These are phyloP conservation scores for Podila epigama DNA, from an alignment of 192 early-diverging fungal genomes.

Conservation along the genomic window DNA sequence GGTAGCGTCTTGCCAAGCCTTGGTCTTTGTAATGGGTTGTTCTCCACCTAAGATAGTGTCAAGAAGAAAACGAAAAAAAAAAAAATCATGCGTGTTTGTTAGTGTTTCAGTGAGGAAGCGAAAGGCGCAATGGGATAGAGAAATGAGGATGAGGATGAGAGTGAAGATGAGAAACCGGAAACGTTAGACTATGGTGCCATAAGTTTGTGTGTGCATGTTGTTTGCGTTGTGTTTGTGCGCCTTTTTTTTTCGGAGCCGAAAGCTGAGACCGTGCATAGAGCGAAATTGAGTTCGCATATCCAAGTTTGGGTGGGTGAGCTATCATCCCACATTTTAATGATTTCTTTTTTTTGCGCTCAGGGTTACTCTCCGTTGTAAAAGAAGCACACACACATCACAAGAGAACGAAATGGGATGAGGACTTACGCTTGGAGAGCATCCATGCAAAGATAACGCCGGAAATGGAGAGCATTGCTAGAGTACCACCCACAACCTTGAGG, in stretches of 20 bases:
- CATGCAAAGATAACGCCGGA: slow-evolving; percentile 58
- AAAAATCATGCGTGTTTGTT: no score
- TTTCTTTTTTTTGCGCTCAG: no score
- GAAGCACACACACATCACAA: not conserved
- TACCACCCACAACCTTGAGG: slow-evolving; percentile 67
- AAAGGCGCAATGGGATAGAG: no score
- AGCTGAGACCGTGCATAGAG: not conserved
- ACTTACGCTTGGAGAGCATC: slow-evolving; percentile 55
- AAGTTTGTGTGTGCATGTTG: no score
- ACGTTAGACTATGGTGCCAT: not conserved
- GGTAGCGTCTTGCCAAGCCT: slow-evolving; percentile 81
- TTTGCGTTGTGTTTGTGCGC: no score
- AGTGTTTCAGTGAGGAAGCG: no score
- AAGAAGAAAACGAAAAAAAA: slow-evolving; percentile 4
- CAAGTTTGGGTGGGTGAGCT: slow-evolving; percentile 1
- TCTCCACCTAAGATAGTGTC: slow-evolving; percentile 51
- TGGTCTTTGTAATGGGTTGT: slow-evolving; percentile 66
- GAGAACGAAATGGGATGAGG: no score
- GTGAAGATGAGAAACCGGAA: not conserved
- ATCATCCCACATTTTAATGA: no score
- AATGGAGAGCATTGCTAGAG: slow-evolving; percentile 58
- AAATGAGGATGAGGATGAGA: not conserved
- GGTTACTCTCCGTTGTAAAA: no score
- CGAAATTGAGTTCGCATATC: not conserved
- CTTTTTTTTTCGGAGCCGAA: not conserved